Conservation (phyloP, 768 basidiomycete genomes). For the Artomyces pyxidatus region DNA sequence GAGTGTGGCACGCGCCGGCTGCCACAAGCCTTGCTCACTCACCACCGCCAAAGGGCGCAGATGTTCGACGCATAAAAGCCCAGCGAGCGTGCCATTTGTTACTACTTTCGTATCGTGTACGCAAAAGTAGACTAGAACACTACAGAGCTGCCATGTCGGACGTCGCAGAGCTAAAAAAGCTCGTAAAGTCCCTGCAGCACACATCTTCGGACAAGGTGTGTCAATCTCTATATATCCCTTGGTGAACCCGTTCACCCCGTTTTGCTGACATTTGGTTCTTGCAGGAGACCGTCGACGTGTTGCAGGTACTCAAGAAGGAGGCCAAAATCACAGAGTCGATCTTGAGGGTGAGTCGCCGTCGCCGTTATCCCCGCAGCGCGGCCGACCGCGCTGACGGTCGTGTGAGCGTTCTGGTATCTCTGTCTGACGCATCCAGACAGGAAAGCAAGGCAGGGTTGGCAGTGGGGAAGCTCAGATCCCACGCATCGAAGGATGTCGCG, state of each 20-base stretch:
- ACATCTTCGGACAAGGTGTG: constrained; percentile 12
- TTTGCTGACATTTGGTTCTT: constrained; percentile 24
- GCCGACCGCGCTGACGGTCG: constrained; percentile 4
- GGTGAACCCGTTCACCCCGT: constrained; percentile 16
- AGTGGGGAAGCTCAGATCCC: constrained; percentile 79
- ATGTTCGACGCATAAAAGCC: neutral
- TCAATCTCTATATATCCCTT: neutral
- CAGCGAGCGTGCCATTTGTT: neutral
- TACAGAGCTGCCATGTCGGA: constrained; percentile 11
- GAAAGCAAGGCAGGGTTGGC: constrained; percentile 91
- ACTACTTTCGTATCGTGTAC: neutral
- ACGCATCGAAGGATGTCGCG: constrained; percentile 62
- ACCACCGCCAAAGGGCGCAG: neutral
- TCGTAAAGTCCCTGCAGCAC: constrained; percentile 16
- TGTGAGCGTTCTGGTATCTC: neutral
- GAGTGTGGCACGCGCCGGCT: neutral
- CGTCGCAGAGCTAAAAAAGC: constrained; percentile 14
- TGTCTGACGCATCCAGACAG: constrained; percentile 30
- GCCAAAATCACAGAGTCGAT: constrained; percentile 63
- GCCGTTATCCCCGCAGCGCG: constrained; percentile 18
- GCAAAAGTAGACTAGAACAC: neutral
- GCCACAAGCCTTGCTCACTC: neutral
- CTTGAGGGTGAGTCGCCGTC: constrained; percentile 55
- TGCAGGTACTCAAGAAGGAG: constrained; percentile 57
- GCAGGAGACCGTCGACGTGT: constrained; percentile 57